Evolutionary conservation across 345 rosid genomes (phyloP), one percentile per base, ranked within the genome.

Genomic region (Sonneratia caseolaris): DNA sequence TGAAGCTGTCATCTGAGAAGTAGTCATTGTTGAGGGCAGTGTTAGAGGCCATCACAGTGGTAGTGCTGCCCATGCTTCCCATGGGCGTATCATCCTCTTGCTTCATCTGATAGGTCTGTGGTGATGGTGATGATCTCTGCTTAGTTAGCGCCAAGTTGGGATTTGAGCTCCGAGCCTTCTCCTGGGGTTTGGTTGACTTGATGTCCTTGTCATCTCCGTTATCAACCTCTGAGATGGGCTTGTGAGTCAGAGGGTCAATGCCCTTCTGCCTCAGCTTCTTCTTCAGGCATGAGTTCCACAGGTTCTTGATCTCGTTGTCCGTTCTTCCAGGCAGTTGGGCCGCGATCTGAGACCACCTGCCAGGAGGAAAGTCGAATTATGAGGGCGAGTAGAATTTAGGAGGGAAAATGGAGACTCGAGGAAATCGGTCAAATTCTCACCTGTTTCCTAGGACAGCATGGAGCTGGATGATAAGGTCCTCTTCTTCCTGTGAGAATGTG

Each of bases 391-490:
- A 40, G 43, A 40, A 40, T 8, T 40, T 8, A 40, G 2, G 5
- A 13, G 15, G 15, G 15, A 47, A 8, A 47, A 47, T 40, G 32
- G 32, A 1, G 32, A 27, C 32, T 27, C 32, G 59, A 55, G 59
- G n/a, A 55, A 55, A 55, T 18, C 8, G 7, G 18, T 55, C 59
- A 21, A 55, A 13, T 12, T 24, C 14, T 70, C 74, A 91, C 98
- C 98, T 84, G 61, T 93, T 93, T 9, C 98, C 98, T 64, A 93
- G 84, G 80, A 84, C 92, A 36, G 92, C 89, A 87, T 93, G 98
- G 37, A 93, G 96, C 67, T 91, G 94, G 84, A 93, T 80, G 64
- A 93, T 91, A 72, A 86, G 88, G 73, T 82, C 81, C 86, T 93
- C 98, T 84, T 93, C 98, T 72, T 88, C 87, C 22, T 84, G 88